Evolutionary conservation across 2,329 filamentous ascomycete genomes (phyloP).

Genomic region (Dryadomyces quercus-mongolicae): DNA sequence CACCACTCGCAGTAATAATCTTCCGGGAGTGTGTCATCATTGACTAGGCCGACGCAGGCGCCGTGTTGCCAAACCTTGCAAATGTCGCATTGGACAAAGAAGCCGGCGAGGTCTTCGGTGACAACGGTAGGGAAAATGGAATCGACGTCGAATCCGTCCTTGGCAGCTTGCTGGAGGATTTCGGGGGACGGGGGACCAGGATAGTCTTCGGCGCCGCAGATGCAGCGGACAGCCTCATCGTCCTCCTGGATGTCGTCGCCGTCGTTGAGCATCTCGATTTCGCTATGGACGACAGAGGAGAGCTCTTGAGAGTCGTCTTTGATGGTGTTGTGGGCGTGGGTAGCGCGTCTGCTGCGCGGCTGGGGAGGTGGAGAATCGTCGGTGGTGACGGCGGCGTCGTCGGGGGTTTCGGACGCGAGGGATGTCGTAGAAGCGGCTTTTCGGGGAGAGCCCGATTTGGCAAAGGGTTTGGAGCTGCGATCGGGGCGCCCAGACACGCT

Average conservation of each 20-base stretch:
- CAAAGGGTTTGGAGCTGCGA: slow-evolving; percentile 57
- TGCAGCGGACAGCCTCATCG: slow-evolving; percentile 89
- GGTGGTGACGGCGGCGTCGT: slow-evolving; percentile 40
- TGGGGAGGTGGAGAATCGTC: slow-evolving; percentile 64
- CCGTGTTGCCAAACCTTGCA: slow-evolving; percentile 99
- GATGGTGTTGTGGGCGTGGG: neutral
- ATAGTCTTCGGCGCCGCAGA: slow-evolving; percentile 91
- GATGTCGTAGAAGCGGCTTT: slow-evolving; percentile 67
- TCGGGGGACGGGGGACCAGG: slow-evolving; percentile 63
- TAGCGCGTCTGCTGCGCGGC: slow-evolving; percentile 42
- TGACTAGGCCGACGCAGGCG: slow-evolving; percentile 93
- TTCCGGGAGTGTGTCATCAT: slow-evolving; percentile 82
- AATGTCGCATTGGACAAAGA: slow-evolving; percentile 95
- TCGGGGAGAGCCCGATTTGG: slow-evolving; percentile 60
- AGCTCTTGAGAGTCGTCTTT: slow-evolving; percentile 44
- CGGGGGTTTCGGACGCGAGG: slow-evolving; percentile 55
- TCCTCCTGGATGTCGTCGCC: slow-evolving; percentile 66
- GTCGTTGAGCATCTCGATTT: slow-evolving; percentile 45
- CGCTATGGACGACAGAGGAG: slow-evolving; percentile 24
- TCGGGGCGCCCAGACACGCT: slow-evolving; percentile 64
- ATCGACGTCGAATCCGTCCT: slow-evolving; percentile 45
- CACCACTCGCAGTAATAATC: slow-evolving; percentile 98
- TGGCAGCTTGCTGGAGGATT: slow-evolving; percentile 36
- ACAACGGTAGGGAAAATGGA: slow-evolving; percentile 49
- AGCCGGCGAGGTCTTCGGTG: slow-evolving; percentile 77